Conservation (phyloP, 139 green algal species). For the Chlorella ohadii region DNA sequence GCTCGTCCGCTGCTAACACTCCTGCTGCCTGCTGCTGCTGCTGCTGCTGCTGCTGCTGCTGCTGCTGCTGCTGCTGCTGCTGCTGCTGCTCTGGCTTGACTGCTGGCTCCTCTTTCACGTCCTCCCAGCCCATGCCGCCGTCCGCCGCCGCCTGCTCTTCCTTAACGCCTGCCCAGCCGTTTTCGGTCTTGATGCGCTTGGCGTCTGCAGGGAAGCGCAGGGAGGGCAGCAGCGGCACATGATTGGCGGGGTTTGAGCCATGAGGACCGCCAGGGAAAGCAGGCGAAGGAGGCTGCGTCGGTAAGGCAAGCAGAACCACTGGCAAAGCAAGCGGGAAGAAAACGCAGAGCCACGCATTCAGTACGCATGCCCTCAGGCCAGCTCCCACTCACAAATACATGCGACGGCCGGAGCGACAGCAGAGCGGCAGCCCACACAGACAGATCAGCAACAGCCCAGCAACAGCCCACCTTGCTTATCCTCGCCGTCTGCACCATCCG, state of each 20-base stretch:
- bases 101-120: too few species aligned
- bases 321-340: too few species aligned
- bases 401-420: neutral
- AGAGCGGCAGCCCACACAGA: neutral
- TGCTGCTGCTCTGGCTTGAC: conserved; percentile 11
- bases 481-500: neutral
- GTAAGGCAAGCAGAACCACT: too few species aligned
- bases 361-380: too few species aligned
- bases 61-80: neutral
- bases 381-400: too few species aligned
- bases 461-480: neutral
- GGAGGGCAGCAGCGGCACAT: too few species aligned
- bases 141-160: neutral
- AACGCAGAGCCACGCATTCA: too few species aligned
- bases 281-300: too few species aligned
- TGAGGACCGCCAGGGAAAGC: too few species aligned
- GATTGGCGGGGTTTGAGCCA: too few species aligned
- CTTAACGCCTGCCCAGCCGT: conserved; percentile 9
- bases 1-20: neutral
- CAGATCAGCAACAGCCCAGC: neutral
- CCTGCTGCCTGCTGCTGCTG: neutral
- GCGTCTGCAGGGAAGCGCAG: neutral
- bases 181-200: conserved; percentile 29
- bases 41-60: too few species aligned
- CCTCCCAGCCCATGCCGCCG: neutral